phyloP scores from a whole-genome alignment of 129 eudicot species.

The Pulicaria dysenterica region DNA sequence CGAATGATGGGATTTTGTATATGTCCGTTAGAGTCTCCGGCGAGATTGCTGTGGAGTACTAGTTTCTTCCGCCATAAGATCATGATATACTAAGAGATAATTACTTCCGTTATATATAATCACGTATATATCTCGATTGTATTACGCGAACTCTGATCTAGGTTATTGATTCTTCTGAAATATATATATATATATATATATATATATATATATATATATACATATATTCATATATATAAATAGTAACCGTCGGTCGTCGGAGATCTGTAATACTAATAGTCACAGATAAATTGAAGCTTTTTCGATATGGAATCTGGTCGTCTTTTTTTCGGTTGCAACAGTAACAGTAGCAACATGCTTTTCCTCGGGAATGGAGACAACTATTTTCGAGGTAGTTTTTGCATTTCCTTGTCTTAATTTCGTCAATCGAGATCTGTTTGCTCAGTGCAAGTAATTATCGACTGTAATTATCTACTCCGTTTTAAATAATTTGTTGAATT shows the following conservation, averaged over 20 bases:
- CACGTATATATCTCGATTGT: conserved; percentile 9
- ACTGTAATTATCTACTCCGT: background rate
- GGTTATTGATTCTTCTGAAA: conserved; percentile 27
- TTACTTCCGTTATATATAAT: conserved; percentile 14
- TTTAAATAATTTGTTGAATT: too few relatives aligned
- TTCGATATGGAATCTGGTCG: conserved; percentile 62
- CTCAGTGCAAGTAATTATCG: background rate
- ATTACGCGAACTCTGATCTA: conserved; percentile 20
- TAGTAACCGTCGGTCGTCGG: conserved; percentile 39
- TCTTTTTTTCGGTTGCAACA: conserved; percentile 58
- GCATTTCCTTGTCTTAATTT: background rate
- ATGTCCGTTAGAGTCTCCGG: conserved; percentile 83
- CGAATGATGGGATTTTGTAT: conserved; percentile 86
- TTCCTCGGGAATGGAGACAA: conserved; percentile 70
- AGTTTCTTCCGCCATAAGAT: conserved; percentile 98
- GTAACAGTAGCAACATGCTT: conserved; percentile 57
- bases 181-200: conserved; percentile 21
- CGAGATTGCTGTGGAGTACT: conserved; percentile 89
- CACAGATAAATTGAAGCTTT: conserved; percentile 25
- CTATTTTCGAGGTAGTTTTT: conserved; percentile 58
- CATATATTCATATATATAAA: conserved; percentile 19
- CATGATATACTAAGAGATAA: conserved; percentile 64
- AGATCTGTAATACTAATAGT: conserved; percentile 28
- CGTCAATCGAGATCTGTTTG: conserved; percentile 24
- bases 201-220: conserved; percentile 24